A percentile compares a stretch with the other conserved stretches of the same genome.
Evolutionary conservation across 257 asterid species (phyloP).

Genomic region (Penstemon eatonii): DNA sequence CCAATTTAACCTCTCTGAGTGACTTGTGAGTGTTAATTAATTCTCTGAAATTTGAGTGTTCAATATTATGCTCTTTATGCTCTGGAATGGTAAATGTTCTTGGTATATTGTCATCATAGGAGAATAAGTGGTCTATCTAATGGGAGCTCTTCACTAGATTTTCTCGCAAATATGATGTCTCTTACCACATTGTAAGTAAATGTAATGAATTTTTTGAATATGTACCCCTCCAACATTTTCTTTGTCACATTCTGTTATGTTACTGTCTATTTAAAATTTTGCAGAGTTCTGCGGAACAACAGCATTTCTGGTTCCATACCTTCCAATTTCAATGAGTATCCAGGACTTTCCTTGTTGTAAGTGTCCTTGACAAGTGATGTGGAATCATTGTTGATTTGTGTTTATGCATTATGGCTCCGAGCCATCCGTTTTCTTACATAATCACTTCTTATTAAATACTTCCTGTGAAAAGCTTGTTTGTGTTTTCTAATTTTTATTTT

Average conservation of each 20-base stretch:
- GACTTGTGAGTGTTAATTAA: slow-evolving; percentile 53
- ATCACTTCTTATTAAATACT: too few relatives aligned
- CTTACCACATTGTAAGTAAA: slow-evolving; percentile 57
- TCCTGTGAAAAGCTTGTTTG: too few relatives aligned
- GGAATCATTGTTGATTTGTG: too few relatives aligned
- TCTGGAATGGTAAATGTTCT: slow-evolving; percentile 25
- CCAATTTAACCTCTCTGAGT: slow-evolving; percentile 57
- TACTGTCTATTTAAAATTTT: background rate
- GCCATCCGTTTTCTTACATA: too few relatives aligned
- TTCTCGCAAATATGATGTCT: slow-evolving; percentile 49
- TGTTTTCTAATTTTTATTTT: too few relatives aligned
- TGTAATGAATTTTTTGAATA: slow-evolving; percentile 15
- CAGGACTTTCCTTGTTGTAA: slow-evolving; percentile 57
- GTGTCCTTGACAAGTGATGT: slow-evolving; percentile 19
- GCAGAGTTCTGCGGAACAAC: slow-evolving; percentile 48
- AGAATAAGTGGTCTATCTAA: slow-evolving; percentile 76
- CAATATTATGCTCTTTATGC: background rate
- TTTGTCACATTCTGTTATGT: background rate
- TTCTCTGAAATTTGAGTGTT: slow-evolving; percentile 2
- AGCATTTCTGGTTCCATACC: slow-evolving; percentile 50
- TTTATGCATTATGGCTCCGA: too few relatives aligned
- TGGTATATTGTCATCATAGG: slow-evolving; percentile 39
- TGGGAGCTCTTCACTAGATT: slow-evolving; percentile 69
- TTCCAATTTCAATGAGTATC: slow-evolving; percentile 45
- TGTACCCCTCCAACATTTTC: too few relatives aligned